Evolutionary conservation across 1,284 basidiomycete species (phyloP).

Genomic region (Microbotryum saponariae): DNA sequence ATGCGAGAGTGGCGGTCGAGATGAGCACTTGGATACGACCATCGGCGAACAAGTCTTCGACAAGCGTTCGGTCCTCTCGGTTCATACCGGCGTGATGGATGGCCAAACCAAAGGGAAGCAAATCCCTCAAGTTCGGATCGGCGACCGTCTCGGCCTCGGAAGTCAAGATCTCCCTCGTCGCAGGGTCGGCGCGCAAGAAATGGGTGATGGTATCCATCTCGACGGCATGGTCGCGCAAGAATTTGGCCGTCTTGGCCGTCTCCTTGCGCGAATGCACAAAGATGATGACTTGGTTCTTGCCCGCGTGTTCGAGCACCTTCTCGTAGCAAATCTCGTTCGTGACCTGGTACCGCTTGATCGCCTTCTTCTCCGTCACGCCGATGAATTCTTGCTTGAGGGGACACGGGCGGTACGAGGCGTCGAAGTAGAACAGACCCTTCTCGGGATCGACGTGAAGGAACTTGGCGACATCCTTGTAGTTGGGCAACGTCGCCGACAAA

Average conservation of each 20-base stretch:
- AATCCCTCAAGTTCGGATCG: slow-evolving; percentile 76
- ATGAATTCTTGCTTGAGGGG: slow-evolving; percentile 94
- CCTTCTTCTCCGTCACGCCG: slow-evolving; percentile 98
- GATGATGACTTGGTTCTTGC: slow-evolving; percentile 74
- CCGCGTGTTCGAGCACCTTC: slow-evolving; percentile 86
- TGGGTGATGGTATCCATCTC: slow-evolving; percentile 94
- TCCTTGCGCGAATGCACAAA: slow-evolving; percentile 99
- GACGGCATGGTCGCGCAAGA: slow-evolving; percentile 87
- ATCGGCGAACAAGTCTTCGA: slow-evolving; percentile 91
- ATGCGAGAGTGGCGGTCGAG: slow-evolving; percentile 94
- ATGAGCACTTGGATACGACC: slow-evolving; percentile 90
- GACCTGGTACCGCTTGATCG: slow-evolving; percentile 94
- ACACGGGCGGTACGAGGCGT: slow-evolving; percentile 86
- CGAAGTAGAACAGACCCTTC: slow-evolving; percentile 95
- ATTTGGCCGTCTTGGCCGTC: slow-evolving; percentile 93
- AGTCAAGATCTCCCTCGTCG: slow-evolving; percentile 75
- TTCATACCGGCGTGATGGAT: slow-evolving; percentile 99
- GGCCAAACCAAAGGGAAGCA: slow-evolving; percentile 92
- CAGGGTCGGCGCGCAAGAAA: slow-evolving; percentile 86
- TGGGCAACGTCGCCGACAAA: slow-evolving; percentile 91
- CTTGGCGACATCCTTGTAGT: slow-evolving; percentile 96
- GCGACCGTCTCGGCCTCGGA: slow-evolving; percentile 77
- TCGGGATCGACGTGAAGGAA: slow-evolving; percentile 91
- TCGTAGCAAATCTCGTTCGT: slow-evolving; percentile 99
- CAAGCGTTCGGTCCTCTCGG: slow-evolving; percentile 82